These are phyloP conservation scores for Meredithiella fracta DNA, from an alignment of 2,329 filamentous ascomycete species.

Conservation along the genomic window DNA sequence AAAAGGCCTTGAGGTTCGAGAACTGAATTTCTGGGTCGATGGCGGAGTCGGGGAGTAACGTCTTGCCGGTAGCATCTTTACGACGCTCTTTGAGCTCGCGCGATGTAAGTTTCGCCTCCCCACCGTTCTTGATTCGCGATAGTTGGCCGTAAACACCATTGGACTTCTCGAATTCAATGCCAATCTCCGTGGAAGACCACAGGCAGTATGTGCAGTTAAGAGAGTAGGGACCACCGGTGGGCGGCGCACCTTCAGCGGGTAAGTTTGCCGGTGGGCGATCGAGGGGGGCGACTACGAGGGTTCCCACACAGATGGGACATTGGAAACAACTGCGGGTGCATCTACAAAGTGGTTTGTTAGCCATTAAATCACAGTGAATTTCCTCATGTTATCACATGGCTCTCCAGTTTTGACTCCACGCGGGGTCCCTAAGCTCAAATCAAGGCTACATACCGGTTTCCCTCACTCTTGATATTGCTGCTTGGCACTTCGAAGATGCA, in stretches of 20 bases:
- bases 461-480: conserved; percentile 80
- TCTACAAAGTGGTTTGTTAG: conserved; percentile 27
- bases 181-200: conserved; percentile 82
- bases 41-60: conserved; percentile 26
- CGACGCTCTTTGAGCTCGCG: conserved; percentile 36
- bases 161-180: conserved; percentile 75
- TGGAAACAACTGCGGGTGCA: conserved; percentile 93
- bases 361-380: background rate
- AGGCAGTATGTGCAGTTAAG: conserved; percentile 80
- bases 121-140: conserved; percentile 49
- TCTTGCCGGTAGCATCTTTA: conserved; percentile 25
- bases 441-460: conserved; percentile 53
- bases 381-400: background rate
- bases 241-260: conserved; percentile 24
- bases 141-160: conserved; percentile 75
- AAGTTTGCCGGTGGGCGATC: conserved; percentile 37
- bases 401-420: background rate
- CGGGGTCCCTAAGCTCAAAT: background rate
- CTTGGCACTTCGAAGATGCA: conserved; percentile 93
- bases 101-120: conserved; percentile 31
- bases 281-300: conserved; percentile 53
- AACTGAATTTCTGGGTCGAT: conserved; percentile 56
- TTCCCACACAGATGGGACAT: conserved; percentile 70
- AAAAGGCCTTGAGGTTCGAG: conserved; percentile 59
- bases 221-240: conserved; percentile 44